phyloP scores from a whole-genome alignment of 257 asterid genomes.

The Solanum chilense region DNA sequence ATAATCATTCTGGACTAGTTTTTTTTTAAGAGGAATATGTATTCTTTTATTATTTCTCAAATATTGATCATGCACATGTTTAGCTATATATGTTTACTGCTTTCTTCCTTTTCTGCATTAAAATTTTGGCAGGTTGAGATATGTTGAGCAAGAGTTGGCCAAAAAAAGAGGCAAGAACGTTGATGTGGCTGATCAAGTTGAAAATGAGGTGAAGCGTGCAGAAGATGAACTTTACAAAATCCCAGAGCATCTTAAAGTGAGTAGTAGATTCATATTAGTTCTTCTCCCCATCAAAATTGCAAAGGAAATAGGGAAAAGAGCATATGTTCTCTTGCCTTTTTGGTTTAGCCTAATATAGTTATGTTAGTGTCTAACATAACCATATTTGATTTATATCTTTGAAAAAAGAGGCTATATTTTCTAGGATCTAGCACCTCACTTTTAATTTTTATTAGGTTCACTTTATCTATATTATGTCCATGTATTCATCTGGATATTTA shows the following conservation, averaged over 20 bases:
- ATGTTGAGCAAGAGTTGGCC: constrained; percentile 88
- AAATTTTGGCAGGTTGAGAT: constrained; percentile 53
- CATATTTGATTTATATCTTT: background rate
- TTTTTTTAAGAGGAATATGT: background rate
- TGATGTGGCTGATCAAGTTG: constrained; percentile 45
- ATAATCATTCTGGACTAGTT: background rate
- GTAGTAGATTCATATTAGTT: constrained; percentile 7
- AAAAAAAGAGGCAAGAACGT: constrained; percentile 71
- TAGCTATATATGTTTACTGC: background rate
- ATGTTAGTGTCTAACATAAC: background rate
- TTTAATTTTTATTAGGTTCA: background rate
- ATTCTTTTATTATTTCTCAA: background rate
- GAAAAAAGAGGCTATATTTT: background rate
- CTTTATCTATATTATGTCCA: background rate
- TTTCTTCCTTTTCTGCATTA: background rate
- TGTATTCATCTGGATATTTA: background rate
- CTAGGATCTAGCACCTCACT: background rate
- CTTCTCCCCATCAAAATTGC: background rate
- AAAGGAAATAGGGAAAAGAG: background rate
- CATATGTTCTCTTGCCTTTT: background rate
- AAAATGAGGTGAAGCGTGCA: constrained; percentile 64
- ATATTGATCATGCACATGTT: background rate
- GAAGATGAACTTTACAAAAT: constrained; percentile 83
- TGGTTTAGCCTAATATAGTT: background rate
- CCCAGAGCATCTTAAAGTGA: constrained; percentile 89